Conservation (phyloP, 23 red algal genomes). For the Gracilaria gracilis region DNA sequence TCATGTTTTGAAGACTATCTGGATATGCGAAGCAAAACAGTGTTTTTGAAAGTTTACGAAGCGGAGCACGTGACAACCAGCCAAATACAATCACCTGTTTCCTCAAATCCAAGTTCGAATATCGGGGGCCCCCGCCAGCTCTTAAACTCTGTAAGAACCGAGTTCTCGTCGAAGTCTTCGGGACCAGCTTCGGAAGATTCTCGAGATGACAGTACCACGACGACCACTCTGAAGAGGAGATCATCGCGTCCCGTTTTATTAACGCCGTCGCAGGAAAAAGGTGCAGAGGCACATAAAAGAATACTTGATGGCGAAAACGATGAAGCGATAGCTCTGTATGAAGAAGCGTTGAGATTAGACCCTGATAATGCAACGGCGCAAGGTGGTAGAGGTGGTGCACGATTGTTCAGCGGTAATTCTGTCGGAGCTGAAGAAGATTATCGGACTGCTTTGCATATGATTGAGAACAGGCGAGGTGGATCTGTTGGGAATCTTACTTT, state of each 20-base stretch:
- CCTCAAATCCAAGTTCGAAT: conserved; percentile 49
- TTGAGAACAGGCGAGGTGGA: conserved; percentile 45
- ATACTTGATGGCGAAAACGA: conserved; percentile 62
- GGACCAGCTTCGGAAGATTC: conserved; percentile 3
- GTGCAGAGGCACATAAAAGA: conserved; percentile 45
- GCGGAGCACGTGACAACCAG: conserved; percentile 19
- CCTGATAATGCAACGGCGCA: conserved; percentile 49
- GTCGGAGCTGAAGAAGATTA: conserved; percentile 78
- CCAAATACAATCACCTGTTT: conserved; percentile 61
- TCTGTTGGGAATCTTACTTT: conserved; percentile 30
- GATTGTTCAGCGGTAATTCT: conserved; percentile 57
- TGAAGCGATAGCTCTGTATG: conserved; percentile 62
- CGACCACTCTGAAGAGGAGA: not conserved
- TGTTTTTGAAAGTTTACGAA: conserved; percentile 50
- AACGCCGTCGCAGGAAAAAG: conserved; percentile 43
- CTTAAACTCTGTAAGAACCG: not conserved
- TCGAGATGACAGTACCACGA: not conserved
- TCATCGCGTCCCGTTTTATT: not conserved
- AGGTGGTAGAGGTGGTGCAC: conserved; percentile 69
- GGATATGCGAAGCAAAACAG: conserved; percentile 46
- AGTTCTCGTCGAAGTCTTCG: not conserved
- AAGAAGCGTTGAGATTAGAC: conserved; percentile 53
- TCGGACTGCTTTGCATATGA: conserved; percentile 40
- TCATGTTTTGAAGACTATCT: conserved; percentile 68
- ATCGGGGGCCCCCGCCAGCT: conserved; percentile 29